These are phyloP conservation scores for Penicillium riverlandense DNA, from an alignment of 495 filamentous ascomycete genomes.

Conservation along the genomic window DNA sequence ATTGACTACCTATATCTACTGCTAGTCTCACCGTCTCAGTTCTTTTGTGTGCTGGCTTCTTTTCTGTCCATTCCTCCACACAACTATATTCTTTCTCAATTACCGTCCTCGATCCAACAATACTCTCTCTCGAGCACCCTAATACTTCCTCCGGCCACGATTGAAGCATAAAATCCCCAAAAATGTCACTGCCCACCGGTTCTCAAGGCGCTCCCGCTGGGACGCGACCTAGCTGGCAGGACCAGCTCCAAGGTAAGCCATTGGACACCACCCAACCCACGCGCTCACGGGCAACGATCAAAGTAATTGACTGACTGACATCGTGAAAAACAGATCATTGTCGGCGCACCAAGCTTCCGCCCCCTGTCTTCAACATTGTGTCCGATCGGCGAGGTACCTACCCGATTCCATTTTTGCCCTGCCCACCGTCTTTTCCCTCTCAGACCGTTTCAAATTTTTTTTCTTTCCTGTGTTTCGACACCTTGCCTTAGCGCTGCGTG, in stretches of 20 bases:
- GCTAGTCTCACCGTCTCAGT: too few relatives aligned
- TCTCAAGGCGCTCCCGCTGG: constrained; percentile 12
- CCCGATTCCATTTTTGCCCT: constrained; percentile 1
- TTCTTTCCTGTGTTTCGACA: background rate
- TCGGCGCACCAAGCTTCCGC: constrained; percentile 40
- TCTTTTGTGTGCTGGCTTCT: too few relatives aligned
- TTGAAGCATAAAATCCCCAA: constrained; percentile 2
- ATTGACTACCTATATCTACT: too few relatives aligned
- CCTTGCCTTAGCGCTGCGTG: constrained; percentile 2
- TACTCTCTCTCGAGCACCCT: too few relatives aligned
- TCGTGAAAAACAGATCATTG: constrained; percentile 49
- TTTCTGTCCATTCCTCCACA: too few relatives aligned
- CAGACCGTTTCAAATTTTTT: background rate
- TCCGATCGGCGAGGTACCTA: constrained; percentile 72
- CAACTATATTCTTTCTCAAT: too few relatives aligned
- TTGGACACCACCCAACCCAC: background rate
- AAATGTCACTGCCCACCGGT: constrained; percentile 24
- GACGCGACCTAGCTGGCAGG: constrained; percentile 37
- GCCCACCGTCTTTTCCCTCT: constrained; percentile 1
- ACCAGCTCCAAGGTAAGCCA: constrained; percentile 44
- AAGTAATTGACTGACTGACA: constrained; percentile 11
- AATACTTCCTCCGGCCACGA: background rate
- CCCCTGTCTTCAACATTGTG: constrained; percentile 62
- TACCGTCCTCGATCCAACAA: too few relatives aligned
- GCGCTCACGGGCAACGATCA: background rate